phyloP scores from a whole-genome alignment of 768 basidiomycete genomes.

The Collybia sordida region DNA sequence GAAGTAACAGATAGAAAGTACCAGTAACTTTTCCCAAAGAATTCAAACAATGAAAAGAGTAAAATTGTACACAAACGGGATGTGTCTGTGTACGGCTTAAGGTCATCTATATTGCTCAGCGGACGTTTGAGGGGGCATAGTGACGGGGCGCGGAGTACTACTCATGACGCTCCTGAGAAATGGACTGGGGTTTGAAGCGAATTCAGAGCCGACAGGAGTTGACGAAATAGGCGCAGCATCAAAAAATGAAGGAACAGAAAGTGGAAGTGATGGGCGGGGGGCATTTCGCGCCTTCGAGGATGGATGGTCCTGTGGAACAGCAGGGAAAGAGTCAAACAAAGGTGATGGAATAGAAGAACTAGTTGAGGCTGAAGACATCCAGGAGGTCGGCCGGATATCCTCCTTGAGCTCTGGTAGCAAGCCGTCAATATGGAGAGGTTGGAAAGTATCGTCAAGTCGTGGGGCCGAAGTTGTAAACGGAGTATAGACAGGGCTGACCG shows the following conservation, averaged over 20 bases:
- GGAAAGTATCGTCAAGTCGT: slow-evolving; percentile 1
- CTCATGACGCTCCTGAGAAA: slow-evolving; percentile 4
- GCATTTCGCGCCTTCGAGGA: slow-evolving; percentile 7
- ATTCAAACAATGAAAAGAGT: neutral
- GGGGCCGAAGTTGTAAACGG: slow-evolving; percentile 7
- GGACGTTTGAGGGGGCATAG: slow-evolving; percentile 5
- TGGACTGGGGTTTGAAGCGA: slow-evolving; percentile 7
- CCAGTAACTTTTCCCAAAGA: neutral
- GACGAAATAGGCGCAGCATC: slow-evolving; percentile 16
- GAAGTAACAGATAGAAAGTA: slow-evolving; percentile 1
- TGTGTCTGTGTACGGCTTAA: neutral
- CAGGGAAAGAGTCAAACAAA: slow-evolving; percentile 68
- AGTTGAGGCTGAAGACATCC: slow-evolving; percentile 44
- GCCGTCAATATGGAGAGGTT: slow-evolving; percentile 6
- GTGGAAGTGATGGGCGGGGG: slow-evolving; percentile 11
- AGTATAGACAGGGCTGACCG: slow-evolving; percentile 17
- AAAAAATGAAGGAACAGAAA: slow-evolving; percentile 15
- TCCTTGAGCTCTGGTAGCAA: slow-evolving; percentile 15
- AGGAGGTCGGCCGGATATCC: slow-evolving; percentile 38
- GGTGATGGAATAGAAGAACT: slow-evolving; percentile 42
- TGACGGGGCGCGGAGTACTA: slow-evolving; percentile 5
- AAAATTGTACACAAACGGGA: neutral
- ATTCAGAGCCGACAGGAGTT: slow-evolving; percentile 14
- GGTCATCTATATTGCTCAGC: slow-evolving; percentile 3
- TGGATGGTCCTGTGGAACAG: slow-evolving; percentile 58